Evolutionary conservation across 495 filamentous ascomycete genomes (phyloP), one percentile per base, ranked within the genome.

Genomic region (Aspergillus sclerotioniger): DNA sequence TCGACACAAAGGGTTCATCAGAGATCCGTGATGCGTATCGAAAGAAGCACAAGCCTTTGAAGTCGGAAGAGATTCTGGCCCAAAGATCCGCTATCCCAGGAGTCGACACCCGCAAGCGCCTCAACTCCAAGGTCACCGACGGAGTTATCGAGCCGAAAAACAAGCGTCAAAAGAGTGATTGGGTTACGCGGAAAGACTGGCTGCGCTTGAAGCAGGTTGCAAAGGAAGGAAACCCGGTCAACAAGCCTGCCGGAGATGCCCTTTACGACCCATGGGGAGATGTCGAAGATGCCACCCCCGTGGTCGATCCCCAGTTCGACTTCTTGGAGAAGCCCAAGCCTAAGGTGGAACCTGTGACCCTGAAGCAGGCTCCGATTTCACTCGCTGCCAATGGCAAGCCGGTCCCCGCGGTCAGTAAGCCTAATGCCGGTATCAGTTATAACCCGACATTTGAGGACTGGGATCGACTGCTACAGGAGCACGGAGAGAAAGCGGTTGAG

Each of bases 381-480:
- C 80, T 97, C 15, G 78, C 90, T 25, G 88, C 85, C 33, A 89
- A 82, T 66, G 91, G 90, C 8, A 92, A 90, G 61, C 65, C 78
- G 0, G 74, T 96, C 15, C 89, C 91, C 2, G 84, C 90, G n/a
- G 87, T 98, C 6, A 77, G 80, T 57, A 86, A 82, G 56, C 94
- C 94, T 3, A 83, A 83, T 16, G 90, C 85, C 2, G 92, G 90
- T 43, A 87, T 84, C 66, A 95, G 90, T 67, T 98, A 98, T 71
- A 98, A 98, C 64, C 94, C 94, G 0, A 76, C 79, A 8, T 94
- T 93, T 56, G 80, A 84, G 56, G 90, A 96, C 51, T 98, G 93
- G 82, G 85, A 90, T 54, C 77, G 80, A 10, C 82, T 93, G 6
- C 73, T 96, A 41, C 79, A 81, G 17, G 79, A 82, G 29, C 89